Conservation (phyloP, 73 alveolate genomes). For the Tetrahymena elliotti region DNA sequence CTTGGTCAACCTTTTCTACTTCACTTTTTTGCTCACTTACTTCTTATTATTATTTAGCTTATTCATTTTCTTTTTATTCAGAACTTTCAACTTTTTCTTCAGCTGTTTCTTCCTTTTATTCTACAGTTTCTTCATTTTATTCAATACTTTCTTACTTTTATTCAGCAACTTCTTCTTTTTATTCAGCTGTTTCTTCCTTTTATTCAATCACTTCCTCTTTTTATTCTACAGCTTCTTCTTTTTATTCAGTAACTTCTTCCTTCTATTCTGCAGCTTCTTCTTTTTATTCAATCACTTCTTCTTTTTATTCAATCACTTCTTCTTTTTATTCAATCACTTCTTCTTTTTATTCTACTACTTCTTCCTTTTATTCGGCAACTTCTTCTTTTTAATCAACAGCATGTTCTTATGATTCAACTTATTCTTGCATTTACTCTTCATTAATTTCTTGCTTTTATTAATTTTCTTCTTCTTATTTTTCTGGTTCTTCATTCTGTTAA, state of each 20-base stretch:
- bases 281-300: not conserved
- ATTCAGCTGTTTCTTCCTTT: not conserved
- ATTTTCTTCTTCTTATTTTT: not conserved
- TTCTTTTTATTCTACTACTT: not conserved
- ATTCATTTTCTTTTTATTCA: not conserved
- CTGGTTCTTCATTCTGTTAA: not conserved
- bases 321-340: not conserved
- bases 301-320: not conserved
- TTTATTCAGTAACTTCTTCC: not conserved
- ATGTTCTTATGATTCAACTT: not conserved
- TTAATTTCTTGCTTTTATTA: not conserved
- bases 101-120: not conserved
- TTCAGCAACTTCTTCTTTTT: not conserved
- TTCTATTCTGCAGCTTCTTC: not conserved
- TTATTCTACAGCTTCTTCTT: not conserved
- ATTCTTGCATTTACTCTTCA: not conserved
- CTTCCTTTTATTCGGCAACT: not conserved
- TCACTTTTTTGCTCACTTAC: not conserved
- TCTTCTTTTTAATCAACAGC: not conserved
- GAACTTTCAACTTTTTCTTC: not conserved
- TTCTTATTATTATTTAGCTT: not conserved
- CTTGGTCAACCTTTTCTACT: not conserved
- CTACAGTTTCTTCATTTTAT: not conserved
- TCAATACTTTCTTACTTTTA: not conserved
- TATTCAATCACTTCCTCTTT: not conserved